phyloP scores from a whole-genome alignment of 2,329 filamentous ascomycete species.

The Aspergillus puulaauensis region DNA sequence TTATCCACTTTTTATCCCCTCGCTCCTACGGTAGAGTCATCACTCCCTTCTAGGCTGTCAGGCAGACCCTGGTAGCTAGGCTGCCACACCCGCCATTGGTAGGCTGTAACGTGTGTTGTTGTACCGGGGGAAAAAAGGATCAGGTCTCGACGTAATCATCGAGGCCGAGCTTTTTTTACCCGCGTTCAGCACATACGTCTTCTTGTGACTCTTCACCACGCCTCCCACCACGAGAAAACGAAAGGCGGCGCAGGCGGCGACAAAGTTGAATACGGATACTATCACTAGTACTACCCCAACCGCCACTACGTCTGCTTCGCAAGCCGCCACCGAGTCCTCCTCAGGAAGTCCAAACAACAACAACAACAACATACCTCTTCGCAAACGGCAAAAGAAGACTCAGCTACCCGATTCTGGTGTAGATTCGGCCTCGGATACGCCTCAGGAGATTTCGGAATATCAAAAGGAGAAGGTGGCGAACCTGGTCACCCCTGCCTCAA shows the following conservation, averaged over 20 bases:
- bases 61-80: neutral
- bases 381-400: slow-evolving; percentile 22
- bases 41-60: neutral
- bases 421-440: slow-evolving; percentile 10
- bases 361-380: slow-evolving; percentile 17
- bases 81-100: slow-evolving; percentile 13
- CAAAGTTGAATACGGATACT: slow-evolving; percentile 9
- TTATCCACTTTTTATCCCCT: neutral
- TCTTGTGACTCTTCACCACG: slow-evolving; percentile 47
- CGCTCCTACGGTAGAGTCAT: neutral
- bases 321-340: slow-evolving; percentile 23
- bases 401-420: slow-evolving; percentile 11
- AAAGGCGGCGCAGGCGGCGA: slow-evolving; percentile 52
- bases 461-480: slow-evolving; percentile 30
- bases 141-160: slow-evolving; percentile 21
- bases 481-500: slow-evolving; percentile 43
- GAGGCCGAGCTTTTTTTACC: slow-evolving; percentile 21
- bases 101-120: slow-evolving; percentile 27
- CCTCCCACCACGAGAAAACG: slow-evolving; percentile 54
- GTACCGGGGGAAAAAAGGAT: slow-evolving; percentile 19
- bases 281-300: slow-evolving; percentile 20
- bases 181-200: slow-evolving; percentile 23
- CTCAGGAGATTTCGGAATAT: slow-evolving; percentile 14
- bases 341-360: slow-evolving; percentile 15
- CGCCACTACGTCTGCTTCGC: slow-evolving; percentile 28